Percentiles rank a stretch among this genome's conserved stretches.
These are phyloP conservation scores for Pseudocercospora eumusae DNA, from an alignment of 2,329 filamentous ascomycete species.

Conservation along the genomic window DNA sequence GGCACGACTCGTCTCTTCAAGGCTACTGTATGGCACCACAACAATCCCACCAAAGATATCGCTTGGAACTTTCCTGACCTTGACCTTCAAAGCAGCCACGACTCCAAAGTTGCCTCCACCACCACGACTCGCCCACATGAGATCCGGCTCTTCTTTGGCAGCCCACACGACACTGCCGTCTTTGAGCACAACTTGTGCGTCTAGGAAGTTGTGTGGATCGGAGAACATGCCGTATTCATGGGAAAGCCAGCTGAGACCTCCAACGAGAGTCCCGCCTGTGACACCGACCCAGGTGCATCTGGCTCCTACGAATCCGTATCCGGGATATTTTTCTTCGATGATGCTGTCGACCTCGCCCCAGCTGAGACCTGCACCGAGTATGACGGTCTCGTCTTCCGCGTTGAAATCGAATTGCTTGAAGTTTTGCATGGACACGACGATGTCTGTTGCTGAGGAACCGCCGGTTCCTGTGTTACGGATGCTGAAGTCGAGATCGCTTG, in stretches of 20 bases:
- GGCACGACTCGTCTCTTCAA: constrained; percentile 28
- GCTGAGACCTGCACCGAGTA: constrained; percentile 42
- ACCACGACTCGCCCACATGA: constrained; percentile 47
- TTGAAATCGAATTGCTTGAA: constrained; percentile 45
- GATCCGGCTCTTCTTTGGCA: constrained; percentile 40
- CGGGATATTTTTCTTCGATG: constrained; percentile 40
- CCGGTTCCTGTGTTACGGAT: constrained; percentile 44
- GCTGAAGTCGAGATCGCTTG: constrained; percentile 41
- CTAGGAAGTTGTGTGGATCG: constrained; percentile 46
- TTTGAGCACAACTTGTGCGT: constrained; percentile 43
- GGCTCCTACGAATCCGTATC: constrained; percentile 42
- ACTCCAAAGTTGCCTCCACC: constrained; percentile 43
- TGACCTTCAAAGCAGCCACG: constrained; percentile 36
- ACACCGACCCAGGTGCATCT: constrained; percentile 46
- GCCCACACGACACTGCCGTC: constrained; percentile 46
- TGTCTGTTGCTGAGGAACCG: constrained; percentile 42
- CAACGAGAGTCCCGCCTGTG: constrained; percentile 42
- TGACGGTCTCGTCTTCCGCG: constrained; percentile 35
- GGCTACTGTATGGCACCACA: constrained; percentile 28
- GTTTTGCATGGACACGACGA: constrained; percentile 42
- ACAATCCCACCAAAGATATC: constrained; percentile 33
- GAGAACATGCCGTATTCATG: constrained; percentile 43
- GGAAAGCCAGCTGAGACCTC: constrained; percentile 46
- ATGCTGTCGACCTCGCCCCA: constrained; percentile 45
- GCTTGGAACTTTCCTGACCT: constrained; percentile 34